These are phyloP conservation scores for Holtermanniella nyarrowii DNA, from an alignment of 768 basidiomycete genomes.

Conservation along the genomic window DNA sequence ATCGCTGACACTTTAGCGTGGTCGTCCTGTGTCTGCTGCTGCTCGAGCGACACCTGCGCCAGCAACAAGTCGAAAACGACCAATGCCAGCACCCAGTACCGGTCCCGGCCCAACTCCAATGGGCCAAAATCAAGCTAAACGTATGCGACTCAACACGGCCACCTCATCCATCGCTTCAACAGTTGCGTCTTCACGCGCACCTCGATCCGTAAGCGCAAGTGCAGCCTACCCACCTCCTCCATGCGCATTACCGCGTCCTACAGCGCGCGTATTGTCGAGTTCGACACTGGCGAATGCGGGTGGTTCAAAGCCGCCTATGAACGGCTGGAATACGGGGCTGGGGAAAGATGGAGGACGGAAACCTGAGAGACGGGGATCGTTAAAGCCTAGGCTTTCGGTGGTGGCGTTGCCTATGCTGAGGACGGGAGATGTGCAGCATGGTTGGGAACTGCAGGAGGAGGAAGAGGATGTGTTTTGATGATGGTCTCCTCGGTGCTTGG, in stretches of 20 bases:
- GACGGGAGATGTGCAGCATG: background rate
- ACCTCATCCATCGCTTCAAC: background rate
- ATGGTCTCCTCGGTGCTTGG: background rate
- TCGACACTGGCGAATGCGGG: background rate
- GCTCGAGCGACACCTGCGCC: background rate
- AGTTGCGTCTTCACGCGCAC: background rate
- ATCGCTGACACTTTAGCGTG: background rate
- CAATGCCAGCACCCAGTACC: background rate
- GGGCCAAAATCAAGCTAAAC: background rate
- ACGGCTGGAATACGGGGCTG: background rate
- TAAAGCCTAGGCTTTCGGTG: constrained; percentile 9
- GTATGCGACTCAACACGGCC: background rate
- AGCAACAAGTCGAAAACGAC: background rate
- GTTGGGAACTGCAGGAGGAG: constrained; percentile 9
- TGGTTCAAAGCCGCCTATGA: background rate
- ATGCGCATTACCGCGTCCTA: background rate
- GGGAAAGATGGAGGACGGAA: constrained; percentile 1
- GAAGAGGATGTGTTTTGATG: constrained; percentile 12
- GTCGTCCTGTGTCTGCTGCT: background rate
- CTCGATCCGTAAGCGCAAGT: background rate
- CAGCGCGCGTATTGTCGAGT: background rate
- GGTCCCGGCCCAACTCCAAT: constrained; percentile 9
- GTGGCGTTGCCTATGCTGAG: background rate
- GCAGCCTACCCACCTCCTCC: background rate
- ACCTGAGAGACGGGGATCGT: constrained; percentile 7